Percentiles rank a stretch among this genome's conserved stretches.
Conservation (phyloP, 257 asterid species). For the Ilex asprella region DNA sequence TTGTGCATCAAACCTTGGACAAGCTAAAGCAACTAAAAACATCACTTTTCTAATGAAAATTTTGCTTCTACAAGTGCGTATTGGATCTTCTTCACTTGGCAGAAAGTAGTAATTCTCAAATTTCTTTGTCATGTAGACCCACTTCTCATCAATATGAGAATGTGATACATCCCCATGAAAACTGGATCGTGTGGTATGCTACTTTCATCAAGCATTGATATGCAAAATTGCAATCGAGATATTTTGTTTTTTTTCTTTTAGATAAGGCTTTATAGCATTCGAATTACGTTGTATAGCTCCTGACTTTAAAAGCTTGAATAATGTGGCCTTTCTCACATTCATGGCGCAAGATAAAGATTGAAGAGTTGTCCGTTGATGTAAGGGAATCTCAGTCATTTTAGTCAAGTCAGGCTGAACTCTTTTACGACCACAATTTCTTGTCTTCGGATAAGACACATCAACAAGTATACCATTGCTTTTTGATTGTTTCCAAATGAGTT, state of each 20-base stretch:
- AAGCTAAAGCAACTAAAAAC: neutral
- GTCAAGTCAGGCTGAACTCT: neutral
- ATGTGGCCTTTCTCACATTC: neutral
- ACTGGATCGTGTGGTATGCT: neutral
- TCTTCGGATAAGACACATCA: too few species aligned
- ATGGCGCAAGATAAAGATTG: neutral
- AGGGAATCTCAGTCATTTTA: neutral
- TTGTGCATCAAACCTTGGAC: neutral
- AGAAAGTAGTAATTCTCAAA: too few species aligned
- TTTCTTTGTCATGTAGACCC: too few species aligned
- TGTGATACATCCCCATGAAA: too few species aligned
- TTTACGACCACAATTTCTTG: constrained; percentile 5
- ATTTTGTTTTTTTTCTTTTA: neutral
- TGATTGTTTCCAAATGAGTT: neutral
- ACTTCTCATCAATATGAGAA: too few species aligned
- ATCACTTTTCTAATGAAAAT: too few species aligned
- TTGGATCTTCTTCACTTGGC: too few species aligned
- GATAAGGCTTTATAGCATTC: constrained; percentile 2
- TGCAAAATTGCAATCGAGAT: neutral
- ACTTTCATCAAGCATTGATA: neutral
- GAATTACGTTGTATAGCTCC: neutral
- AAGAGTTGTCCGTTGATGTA: neutral
- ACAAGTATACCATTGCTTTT: neutral
- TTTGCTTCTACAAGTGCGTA: too few species aligned
- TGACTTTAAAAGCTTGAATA: neutral